phyloP scores from a whole-genome alignment of 75 land plant species.

The Pseudotsuga menziesii region DNA sequence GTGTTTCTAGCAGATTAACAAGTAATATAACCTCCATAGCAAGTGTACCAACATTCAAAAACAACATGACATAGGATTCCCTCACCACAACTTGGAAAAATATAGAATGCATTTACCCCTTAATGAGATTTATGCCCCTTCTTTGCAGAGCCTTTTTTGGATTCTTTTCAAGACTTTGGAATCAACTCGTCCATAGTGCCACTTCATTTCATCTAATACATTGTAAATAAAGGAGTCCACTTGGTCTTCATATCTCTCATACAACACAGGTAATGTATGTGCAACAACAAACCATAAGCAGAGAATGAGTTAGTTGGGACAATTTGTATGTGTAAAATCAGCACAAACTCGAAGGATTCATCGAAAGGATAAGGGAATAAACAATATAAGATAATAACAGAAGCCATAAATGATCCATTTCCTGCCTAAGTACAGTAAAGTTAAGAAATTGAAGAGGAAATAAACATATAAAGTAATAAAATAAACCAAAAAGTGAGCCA shows the following conservation, averaged over 20 bases:
- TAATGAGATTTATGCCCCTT: slow-evolving; percentile 44
- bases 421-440: too few species aligned
- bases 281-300: slow-evolving; percentile 47
- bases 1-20: neutral
- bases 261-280: slow-evolving; percentile 67
- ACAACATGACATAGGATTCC: neutral
- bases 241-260: slow-evolving; percentile 74
- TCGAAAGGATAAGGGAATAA: neutral
- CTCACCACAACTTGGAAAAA: neutral
- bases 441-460: too few species aligned
- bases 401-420: too few species aligned
- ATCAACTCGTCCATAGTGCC: slow-evolving; percentile 51
- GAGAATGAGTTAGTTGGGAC: too few species aligned
- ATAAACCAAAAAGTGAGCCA: neutral
- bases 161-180: slow-evolving; percentile 49
- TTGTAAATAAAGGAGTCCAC: slow-evolving; percentile 45
- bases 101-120: too few species aligned
- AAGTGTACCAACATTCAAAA: neutral
- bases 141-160: slow-evolving; percentile 37
- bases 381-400: too few species aligned
- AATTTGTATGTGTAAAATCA: too few species aligned
- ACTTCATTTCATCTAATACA: slow-evolving; percentile 29
- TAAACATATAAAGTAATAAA: neutral
- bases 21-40: neutral
- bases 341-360: neutral